Percentiles rank a stretch among this genome's conserved stretches.
phyloP scores from a whole-genome alignment of 2,329 filamentous ascomycete genomes.

The Penicillium sp. region DNA sequence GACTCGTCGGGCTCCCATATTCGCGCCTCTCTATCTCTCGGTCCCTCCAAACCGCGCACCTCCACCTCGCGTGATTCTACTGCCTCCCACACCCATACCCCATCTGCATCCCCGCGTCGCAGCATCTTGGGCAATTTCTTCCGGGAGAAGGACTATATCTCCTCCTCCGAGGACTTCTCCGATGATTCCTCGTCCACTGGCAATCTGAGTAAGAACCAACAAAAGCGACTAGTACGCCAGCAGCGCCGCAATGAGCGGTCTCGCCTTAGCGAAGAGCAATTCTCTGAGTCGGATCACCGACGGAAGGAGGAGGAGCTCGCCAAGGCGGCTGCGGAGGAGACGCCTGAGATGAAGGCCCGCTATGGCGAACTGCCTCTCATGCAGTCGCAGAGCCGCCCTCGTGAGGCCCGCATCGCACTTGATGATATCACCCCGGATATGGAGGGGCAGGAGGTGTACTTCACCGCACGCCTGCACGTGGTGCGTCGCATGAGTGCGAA shows the following conservation, averaged over 20 bases:
- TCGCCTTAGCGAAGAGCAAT: constrained; percentile 48
- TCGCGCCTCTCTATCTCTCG: constrained; percentile 22
- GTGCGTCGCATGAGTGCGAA: constrained; percentile 79
- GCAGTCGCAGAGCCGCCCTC: constrained; percentile 56
- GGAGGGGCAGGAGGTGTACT: constrained; percentile 63
- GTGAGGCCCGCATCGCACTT: constrained; percentile 53
- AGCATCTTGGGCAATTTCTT: constrained; percentile 46
- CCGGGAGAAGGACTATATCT: constrained; percentile 44
- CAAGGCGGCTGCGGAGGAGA: constrained; percentile 56
- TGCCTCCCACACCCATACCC: constrained; percentile 6
- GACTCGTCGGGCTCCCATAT: constrained; percentile 25
- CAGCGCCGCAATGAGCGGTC: constrained; percentile 43
- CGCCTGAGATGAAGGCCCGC: constrained; percentile 59
- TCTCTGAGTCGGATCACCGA: constrained; percentile 43
- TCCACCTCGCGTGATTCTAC: constrained; percentile 19
- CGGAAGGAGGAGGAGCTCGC: constrained; percentile 47
- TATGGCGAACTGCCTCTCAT: constrained; percentile 63
- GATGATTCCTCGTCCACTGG: constrained; percentile 41
- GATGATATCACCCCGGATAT: constrained; percentile 55
- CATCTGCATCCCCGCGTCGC: constrained; percentile 39
- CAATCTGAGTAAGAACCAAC: constrained; percentile 48
- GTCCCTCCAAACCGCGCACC: constrained; percentile 13
- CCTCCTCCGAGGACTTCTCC: constrained; percentile 47
- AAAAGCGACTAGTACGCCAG: constrained; percentile 46
- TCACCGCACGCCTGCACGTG: constrained; percentile 75